Percentiles rank a stretch among this genome's conserved stretches.
phyloP scores from a whole-genome alignment of 192 early-diverging fungal species.

The Anaeromyces robustus region DNA sequence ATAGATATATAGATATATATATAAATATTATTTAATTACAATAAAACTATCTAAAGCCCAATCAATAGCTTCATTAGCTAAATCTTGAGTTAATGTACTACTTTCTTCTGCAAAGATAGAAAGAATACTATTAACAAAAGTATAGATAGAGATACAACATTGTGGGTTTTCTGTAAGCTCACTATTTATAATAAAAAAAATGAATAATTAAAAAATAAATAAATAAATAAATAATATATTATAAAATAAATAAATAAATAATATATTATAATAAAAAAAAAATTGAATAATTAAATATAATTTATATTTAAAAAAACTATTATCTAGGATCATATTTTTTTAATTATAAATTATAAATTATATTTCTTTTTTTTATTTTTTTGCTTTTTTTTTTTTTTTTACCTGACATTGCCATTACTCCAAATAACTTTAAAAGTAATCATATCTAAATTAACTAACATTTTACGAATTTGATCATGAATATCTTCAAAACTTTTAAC shows the following conservation, averaged over 20 bases:
- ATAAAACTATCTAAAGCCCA: conserved; percentile 23
- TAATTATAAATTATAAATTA: no score
- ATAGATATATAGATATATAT: no score
- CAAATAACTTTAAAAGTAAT: conserved; percentile 7
- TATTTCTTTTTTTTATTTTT: no score
- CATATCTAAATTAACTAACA: conserved; percentile 13
- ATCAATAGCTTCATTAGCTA: conserved; percentile 12
- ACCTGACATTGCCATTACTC: conserved; percentile 2
- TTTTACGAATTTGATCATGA: conserved; percentile 8
- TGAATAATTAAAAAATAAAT: not conserved
- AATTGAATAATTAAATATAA: no score
- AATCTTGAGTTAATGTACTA: conserved; percentile 8
- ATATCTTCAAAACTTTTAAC: not conserved
- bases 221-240: not conserved
- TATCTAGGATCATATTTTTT: no score
- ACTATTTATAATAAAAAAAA: not conserved
- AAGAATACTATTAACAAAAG: conserved; percentile 14
- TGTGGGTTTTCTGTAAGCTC: conserved; percentile 8
- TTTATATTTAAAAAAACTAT: no score
- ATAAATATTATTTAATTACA: no score
- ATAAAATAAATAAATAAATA: not conserved
- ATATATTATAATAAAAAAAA: no score
- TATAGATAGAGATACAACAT: conserved; percentile 10
- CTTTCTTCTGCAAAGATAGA: conserved; percentile 15
- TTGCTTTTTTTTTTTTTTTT: no score